Percentiles rank a stretch among this genome's conserved stretches.
These are phyloP conservation scores for Blepharisma undulans DNA, from an alignment of 169 alveolate genomes.

Conservation along the genomic window DNA sequence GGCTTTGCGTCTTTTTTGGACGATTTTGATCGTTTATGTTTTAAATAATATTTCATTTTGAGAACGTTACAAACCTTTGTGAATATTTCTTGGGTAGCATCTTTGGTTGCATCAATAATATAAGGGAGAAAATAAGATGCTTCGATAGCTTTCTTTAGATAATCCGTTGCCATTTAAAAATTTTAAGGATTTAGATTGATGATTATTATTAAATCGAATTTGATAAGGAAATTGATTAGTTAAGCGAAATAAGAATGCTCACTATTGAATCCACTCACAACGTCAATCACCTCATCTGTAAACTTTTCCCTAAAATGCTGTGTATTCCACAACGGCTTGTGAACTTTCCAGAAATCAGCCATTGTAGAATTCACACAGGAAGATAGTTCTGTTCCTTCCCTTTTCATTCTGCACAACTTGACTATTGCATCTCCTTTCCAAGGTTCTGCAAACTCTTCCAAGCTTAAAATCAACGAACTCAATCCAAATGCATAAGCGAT, in stretches of 20 bases:
- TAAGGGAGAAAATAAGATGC: neutral
- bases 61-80: neutral
- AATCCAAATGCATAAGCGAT: neutral
- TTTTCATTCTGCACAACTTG: neutral
- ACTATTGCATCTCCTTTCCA: constrained; percentile 25
- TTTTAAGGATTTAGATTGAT: neutral
- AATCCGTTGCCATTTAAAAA: neutral
- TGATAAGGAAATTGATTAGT: neutral
- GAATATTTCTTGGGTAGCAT: neutral
- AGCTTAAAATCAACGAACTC: neutral
- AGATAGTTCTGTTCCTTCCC: neutral
- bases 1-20: neutral
- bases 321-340: constrained; percentile 20
- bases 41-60: neutral
- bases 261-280: neutral
- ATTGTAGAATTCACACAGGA: constrained; percentile 5
- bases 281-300: neutral
- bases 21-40: neutral
- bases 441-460: constrained; percentile 9
- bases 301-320: neutral
- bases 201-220: neutral
- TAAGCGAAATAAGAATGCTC: constrained; percentile 34
- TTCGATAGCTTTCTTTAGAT: neutral
- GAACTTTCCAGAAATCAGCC: constrained; percentile 27
- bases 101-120: neutral